A percentile compares a stretch with the other conserved stretches of the same genome.
phyloP scores from a whole-genome alignment of 2,329 filamentous ascomycete genomes.

The Thelonectria discophora region DNA sequence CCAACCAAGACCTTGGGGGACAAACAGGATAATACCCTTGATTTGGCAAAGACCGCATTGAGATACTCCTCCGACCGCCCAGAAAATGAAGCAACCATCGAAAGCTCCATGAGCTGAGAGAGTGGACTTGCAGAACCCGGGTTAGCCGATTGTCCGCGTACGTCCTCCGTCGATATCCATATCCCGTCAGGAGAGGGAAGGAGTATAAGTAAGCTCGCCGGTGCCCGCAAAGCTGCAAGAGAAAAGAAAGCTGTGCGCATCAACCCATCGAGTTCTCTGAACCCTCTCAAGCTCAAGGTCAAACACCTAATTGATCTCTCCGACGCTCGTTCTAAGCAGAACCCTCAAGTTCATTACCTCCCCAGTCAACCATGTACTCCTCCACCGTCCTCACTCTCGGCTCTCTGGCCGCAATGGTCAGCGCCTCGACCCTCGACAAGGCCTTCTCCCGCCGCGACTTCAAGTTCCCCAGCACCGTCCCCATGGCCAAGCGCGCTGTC shows the following conservation, averaged over 20 bases:
- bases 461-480: constrained; percentile 43
- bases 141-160: constrained; percentile 13
- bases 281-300: not conserved
- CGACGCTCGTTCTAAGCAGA: constrained; percentile 20
- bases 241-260: constrained; percentile 19
- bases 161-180: not conserved
- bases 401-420: constrained; percentile 41
- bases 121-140: not conserved
- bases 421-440: constrained; percentile 27
- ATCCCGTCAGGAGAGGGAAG: constrained; percentile 11
- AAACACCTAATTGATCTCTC: constrained; percentile 2
- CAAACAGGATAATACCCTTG: not conserved
- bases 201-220: constrained; percentile 37
- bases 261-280: constrained; percentile 12
- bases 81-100: constrained; percentile 12
- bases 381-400: constrained; percentile 40
- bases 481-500: constrained; percentile 55
- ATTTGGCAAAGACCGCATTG: constrained; percentile 3
- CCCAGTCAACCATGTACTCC: constrained; percentile 43
- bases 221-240: constrained; percentile 7
- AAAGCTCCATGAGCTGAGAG: not conserved
- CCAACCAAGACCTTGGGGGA: not conserved
- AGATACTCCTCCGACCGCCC: constrained; percentile 2
- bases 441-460: constrained; percentile 33
- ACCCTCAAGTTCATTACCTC: not conserved